Evolutionary conservation across 2,329 filamentous ascomycete genomes (phyloP).

Genomic region (Tolypocladium guangdongense): DNA sequence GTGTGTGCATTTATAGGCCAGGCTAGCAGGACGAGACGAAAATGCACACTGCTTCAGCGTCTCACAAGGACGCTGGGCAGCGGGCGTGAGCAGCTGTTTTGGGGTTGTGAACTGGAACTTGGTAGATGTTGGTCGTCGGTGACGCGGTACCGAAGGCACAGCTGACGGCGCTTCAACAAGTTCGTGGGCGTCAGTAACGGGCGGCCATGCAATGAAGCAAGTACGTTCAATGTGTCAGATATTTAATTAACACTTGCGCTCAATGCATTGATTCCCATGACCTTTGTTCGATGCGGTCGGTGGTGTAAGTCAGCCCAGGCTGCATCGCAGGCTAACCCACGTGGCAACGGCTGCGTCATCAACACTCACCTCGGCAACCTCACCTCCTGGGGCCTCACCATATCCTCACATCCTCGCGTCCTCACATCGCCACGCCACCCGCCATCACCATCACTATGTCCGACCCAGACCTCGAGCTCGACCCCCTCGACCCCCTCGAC

Average conservation of each 20-base stretch:
- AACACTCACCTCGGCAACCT: too few species aligned
- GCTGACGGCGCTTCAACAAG: not conserved
- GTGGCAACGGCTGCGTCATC: too few species aligned
- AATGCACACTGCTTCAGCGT: not conserved
- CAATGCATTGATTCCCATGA: not conserved
- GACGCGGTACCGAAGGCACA: not conserved
- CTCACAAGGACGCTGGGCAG: not conserved
- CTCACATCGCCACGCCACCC: not conserved
- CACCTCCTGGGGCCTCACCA: too few species aligned
- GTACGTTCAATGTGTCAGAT: not conserved
- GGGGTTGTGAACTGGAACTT: not conserved
- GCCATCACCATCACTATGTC: not conserved
- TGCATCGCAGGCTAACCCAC: too few species aligned
- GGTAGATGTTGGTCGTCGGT: not conserved
- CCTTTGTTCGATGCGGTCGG: not conserved
- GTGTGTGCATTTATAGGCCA: not conserved
- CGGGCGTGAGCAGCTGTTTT: not conserved
- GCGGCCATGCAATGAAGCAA: not conserved
- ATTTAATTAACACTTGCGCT: not conserved
- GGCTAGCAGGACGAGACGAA: not conserved
- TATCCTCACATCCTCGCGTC: not conserved
- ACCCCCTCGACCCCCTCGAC: not conserved
- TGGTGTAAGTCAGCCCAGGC: not conserved
- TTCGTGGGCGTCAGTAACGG: not conserved
- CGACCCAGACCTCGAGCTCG: slow-evolving; percentile 1